A percentile compares a stretch with the other conserved stretches of the same genome.
phyloP scores from a whole-genome alignment of 768 basidiomycete species.

The Lactarius sp. region DNA sequence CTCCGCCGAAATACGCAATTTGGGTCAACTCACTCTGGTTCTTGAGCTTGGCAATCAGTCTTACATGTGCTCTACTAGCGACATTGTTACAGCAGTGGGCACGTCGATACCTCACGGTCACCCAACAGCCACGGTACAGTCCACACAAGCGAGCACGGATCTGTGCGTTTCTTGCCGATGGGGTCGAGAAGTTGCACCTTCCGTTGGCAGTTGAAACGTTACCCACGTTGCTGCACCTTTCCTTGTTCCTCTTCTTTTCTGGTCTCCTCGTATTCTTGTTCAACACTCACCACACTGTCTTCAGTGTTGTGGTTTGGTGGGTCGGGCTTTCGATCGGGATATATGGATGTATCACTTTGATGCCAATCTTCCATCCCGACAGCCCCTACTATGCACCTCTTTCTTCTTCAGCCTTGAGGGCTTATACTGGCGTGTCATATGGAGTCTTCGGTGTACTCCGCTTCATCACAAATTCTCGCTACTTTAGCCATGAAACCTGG shows the following conservation, averaged over 20 bases:
- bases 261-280: conserved; percentile 44
- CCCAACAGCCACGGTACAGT: conserved; percentile 30
- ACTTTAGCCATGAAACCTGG: no score
- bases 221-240: conserved; percentile 46
- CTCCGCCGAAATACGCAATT: background rate
- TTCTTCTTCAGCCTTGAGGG: background rate
- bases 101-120: conserved; percentile 33
- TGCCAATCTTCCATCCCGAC: conserved; percentile 13
- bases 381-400: conserved; percentile 18
- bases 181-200: conserved; percentile 39
- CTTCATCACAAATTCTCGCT: no score
- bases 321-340: conserved; percentile 12
- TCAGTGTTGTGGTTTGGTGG: conserved; percentile 12
- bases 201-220: conserved; percentile 40
- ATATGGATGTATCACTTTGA: conserved; percentile 22
- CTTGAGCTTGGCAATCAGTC: conserved; percentile 34
- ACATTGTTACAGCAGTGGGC: conserved; percentile 50
- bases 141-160: conserved; percentile 37
- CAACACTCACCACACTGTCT: conserved; percentile 26
- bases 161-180: conserved; percentile 37
- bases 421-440: no score
- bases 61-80: conserved; percentile 41
- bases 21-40: conserved; percentile 31
- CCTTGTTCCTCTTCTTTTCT: conserved; percentile 48
- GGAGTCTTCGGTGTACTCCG: background rate